Conservation (phyloP, 2,329 filamentous ascomycete species). For the Aspergillus persii region DNA sequence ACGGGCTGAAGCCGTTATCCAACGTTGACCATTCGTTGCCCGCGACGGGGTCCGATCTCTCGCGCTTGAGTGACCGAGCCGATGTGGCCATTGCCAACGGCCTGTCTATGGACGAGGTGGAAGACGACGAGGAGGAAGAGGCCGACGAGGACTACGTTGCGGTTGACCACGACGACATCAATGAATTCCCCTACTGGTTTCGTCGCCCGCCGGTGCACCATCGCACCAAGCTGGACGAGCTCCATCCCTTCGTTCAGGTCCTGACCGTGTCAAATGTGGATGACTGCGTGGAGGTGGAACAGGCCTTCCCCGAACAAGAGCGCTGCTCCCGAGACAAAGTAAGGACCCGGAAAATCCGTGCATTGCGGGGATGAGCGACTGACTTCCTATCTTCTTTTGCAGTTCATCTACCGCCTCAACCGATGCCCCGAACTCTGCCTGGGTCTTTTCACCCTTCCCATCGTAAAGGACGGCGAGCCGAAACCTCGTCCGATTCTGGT, state of each 20-base stretch:
- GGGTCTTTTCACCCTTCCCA: slow-evolving; percentile 69
- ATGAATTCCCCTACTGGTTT: slow-evolving; percentile 42
- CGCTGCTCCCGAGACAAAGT: slow-evolving; percentile 61
- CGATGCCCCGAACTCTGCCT: slow-evolving; percentile 73
- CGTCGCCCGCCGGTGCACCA: slow-evolving; percentile 39
- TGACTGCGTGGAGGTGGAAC: slow-evolving; percentile 58
- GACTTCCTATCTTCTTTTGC: slow-evolving; percentile 1
- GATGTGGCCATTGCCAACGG: slow-evolving; percentile 30
- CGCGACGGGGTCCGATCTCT: slow-evolving; percentile 27
- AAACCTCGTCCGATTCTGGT: slow-evolving; percentile 66
- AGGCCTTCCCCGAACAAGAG: slow-evolving; percentile 59
- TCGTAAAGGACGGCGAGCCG: slow-evolving; percentile 52
- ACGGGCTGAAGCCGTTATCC: slow-evolving; percentile 31
- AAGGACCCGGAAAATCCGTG: slow-evolving; percentile 15
- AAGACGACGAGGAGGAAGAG: slow-evolving; percentile 30
- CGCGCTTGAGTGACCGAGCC: slow-evolving; percentile 28
- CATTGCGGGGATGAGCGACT: slow-evolving; percentile 4
- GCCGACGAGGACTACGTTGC: slow-evolving; percentile 43
- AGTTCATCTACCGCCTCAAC: slow-evolving; percentile 75
- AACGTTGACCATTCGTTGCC: slow-evolving; percentile 29
- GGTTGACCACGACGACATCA: slow-evolving; percentile 41
- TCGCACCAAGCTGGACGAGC: slow-evolving; percentile 50
- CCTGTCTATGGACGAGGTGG: slow-evolving; percentile 28
- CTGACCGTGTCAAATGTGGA: slow-evolving; percentile 57
- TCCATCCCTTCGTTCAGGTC: slow-evolving; percentile 72